Evolutionary conservation across 2,329 filamentous ascomycete genomes (phyloP), one percentile per base, ranked within the genome.

Genomic region (Piedraia hortae): DNA sequence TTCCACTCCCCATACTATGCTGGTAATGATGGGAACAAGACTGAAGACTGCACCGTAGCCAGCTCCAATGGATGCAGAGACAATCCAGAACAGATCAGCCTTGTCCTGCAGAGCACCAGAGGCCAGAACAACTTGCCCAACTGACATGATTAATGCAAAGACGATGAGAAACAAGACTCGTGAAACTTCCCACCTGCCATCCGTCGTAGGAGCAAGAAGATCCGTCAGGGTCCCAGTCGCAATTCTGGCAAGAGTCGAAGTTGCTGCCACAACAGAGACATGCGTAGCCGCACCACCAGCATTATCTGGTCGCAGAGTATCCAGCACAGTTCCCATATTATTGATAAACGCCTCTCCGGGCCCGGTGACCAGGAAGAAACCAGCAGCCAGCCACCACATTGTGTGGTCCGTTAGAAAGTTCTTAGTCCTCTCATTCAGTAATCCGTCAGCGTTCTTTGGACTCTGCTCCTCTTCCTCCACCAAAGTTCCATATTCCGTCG

Each of bases 261-360:
- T 85, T 14, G 90, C 54, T 20, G 80, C 80, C 28, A 93, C 68
- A 28, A 89, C 80, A 11, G 75, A 88, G 24, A 97, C 80, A 37
- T 97, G 85, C 0, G 78, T 91, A 25, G 78, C 64, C 17, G 72
- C 58, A 21, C 72, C 60, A 21, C 69, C 63, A 38, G 22, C 44
- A 41, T 59, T 59, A n/a, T 50, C 50, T 4, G 61, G 59, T 19
- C 73, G 74, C 3, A 91, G 54, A 0, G 82, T 89, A 33, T 73
- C 70, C 34, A 93, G 80, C 28, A 97, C 69, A 12, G 80, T 91
- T 16, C 85, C 85, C 6, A 97, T 49, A 36, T 93, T 97, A 49
- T 93, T 97, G 48, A 93, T 78, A 43, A 91, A 97, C 6, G 82
- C 74, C 47, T 97, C 85, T n/a, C 80, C 82, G 0, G 85, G 82